These are phyloP conservation scores for Nitzschia sp. DNA, from an alignment of 108 stramenopile species.

Conservation along the genomic window DNA sequence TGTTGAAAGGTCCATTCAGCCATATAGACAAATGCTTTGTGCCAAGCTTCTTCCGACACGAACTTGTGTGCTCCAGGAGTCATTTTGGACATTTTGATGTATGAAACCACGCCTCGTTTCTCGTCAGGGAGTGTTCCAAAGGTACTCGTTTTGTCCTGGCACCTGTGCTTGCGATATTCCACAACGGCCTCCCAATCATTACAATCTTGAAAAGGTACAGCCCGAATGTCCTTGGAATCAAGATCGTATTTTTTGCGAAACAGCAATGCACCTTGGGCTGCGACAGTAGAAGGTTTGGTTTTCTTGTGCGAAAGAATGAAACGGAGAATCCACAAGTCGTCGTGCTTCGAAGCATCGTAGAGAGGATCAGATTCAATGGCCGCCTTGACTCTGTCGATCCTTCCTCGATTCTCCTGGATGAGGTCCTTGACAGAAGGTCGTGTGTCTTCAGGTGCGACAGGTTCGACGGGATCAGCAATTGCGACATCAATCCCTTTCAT, in stretches of 20 bases:
- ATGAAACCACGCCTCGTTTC: slow-evolving; percentile 15
- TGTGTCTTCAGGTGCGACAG: slow-evolving; percentile 6
- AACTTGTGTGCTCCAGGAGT: not conserved
- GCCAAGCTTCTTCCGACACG: slow-evolving; percentile 7
- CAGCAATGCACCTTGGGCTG: slow-evolving; percentile 16
- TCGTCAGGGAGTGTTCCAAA: slow-evolving; percentile 14
- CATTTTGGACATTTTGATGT: too few relatives aligned
- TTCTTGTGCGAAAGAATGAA: slow-evolving; percentile 34
- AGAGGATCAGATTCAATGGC: slow-evolving; percentile 2
- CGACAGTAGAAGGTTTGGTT: slow-evolving; percentile 18
- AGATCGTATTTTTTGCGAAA: slow-evolving; percentile 22
- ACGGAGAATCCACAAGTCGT: slow-evolving; percentile 36
- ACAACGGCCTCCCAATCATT: not conserved
- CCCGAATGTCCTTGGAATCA: slow-evolving; percentile 27
- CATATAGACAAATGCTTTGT: slow-evolving; percentile 1
- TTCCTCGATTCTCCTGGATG: slow-evolving; percentile 4
- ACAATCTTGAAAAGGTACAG: not conserved
- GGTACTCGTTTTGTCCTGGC: not conserved
- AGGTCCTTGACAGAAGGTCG: slow-evolving; percentile 28
- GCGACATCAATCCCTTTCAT: slow-evolving; percentile 23
- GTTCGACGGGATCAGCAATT: slow-evolving; percentile 15
- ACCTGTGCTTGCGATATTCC: slow-evolving; percentile 3
- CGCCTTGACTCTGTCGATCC: slow-evolving; percentile 11
- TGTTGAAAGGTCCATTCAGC: slow-evolving; percentile 27
- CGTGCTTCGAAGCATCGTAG: slow-evolving; percentile 18